Percentiles rank a stretch among this genome's conserved stretches.
Conservation (phyloP, 1,284 basidiomycete species). For the Rhodotorula sp. region DNA sequence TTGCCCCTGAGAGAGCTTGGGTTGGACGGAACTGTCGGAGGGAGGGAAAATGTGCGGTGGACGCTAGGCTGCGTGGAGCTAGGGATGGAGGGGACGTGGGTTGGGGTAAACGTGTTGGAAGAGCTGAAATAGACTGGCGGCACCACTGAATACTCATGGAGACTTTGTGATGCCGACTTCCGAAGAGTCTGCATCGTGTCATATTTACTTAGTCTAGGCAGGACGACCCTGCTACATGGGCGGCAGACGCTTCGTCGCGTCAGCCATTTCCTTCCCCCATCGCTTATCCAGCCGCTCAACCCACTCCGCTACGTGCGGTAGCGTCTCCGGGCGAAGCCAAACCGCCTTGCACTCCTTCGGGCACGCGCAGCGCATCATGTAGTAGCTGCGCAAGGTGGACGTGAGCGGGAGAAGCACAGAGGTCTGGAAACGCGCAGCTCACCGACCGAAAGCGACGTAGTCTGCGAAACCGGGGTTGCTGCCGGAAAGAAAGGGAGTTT, state of each 20-base stretch:
- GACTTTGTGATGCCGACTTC: neutral
- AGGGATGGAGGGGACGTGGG: slow-evolving; percentile 35
- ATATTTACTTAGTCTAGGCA: no score
- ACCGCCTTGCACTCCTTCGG: slow-evolving; percentile 14
- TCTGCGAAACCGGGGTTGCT: slow-evolving; percentile 25
- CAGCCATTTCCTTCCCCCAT: neutral
- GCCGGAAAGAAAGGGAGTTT: slow-evolving; percentile 12
- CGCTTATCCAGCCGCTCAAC: slow-evolving; percentile 12
- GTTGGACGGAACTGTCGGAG: slow-evolving; percentile 1
- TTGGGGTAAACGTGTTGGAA: slow-evolving; percentile 1
- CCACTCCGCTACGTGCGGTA: slow-evolving; percentile 12
- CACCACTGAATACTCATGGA: neutral
- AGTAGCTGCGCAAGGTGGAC: slow-evolving; percentile 7
- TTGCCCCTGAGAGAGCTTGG: slow-evolving; percentile 28
- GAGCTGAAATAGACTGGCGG: neutral
- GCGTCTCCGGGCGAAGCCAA: slow-evolving; percentile 6
- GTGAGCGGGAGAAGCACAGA: neutral
- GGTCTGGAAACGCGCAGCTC: neutral
- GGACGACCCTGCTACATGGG: neutral
- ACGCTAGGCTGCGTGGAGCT: slow-evolving; percentile 28
- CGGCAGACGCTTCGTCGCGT: neutral
- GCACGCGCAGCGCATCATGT: slow-evolving; percentile 27
- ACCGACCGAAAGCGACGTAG: slow-evolving; percentile 24
- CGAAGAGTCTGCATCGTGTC: no score
- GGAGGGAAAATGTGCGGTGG: slow-evolving; percentile 17